Conservation (phyloP, 306 rosid genomes). For the Vigna radiata region DNA sequence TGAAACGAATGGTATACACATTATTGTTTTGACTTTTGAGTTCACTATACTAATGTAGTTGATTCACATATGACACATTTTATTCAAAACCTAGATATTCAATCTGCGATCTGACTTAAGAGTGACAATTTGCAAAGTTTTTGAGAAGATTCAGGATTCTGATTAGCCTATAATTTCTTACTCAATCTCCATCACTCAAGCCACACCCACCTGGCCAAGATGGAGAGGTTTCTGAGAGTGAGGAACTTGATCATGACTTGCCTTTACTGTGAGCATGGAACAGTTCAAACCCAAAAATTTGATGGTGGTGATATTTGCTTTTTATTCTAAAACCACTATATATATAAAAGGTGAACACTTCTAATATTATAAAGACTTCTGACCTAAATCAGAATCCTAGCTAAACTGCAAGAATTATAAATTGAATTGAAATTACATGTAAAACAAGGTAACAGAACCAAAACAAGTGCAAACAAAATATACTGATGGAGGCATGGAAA, state of each 20-base stretch:
- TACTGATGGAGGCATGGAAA: not conserved
- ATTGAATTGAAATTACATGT: not conserved
- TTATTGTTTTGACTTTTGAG: slow-evolving; percentile 32
- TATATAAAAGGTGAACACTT: too few species aligned
- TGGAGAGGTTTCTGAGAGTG: not conserved
- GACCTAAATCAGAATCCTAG: not conserved
- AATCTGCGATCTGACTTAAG: not conserved
- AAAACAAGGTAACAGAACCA: not conserved
- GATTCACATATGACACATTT: not conserved
- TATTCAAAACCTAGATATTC: not conserved
- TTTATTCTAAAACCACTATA: not conserved
- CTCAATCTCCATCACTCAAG: not conserved
- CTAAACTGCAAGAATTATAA: not conserved
- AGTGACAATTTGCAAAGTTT: not conserved
- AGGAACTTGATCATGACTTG: not conserved
- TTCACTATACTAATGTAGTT: not conserved
- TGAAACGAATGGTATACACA: not conserved
- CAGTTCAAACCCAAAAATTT: not conserved
- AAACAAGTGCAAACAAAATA: too few species aligned
- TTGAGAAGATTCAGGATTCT: not conserved
- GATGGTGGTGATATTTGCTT: slow-evolving; percentile 8
- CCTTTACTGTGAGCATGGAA: not conserved
- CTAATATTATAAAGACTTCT: not conserved
- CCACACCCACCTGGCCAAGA: not conserved
- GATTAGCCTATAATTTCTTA: not conserved